These are phyloP conservation scores for Veloporphyrellus conicus DNA, from an alignment of 1,284 basidiomycete genomes.

Conservation along the genomic window DNA sequence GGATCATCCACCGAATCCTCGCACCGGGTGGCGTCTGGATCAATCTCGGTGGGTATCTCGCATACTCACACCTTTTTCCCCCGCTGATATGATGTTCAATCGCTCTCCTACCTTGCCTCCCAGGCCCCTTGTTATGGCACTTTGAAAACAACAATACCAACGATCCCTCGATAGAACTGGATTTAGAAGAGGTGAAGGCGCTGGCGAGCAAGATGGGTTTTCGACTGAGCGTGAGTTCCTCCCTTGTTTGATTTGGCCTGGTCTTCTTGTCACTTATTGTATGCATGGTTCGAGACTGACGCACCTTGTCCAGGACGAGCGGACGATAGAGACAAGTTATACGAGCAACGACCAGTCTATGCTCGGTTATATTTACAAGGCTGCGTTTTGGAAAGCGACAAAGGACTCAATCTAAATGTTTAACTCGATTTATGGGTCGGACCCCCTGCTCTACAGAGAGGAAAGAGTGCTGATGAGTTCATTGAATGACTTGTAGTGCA, in stretches of 20 bases:
- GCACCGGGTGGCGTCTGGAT: conserved; percentile 87
- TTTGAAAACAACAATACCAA: conserved; percentile 83
- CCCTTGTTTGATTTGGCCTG: no score
- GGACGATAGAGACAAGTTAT: conserved; percentile 78
- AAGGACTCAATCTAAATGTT: conserved; percentile 36
- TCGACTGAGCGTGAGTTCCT: conserved; percentile 61
- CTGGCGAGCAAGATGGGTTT: conserved; percentile 80
- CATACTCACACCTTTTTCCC: neutral
- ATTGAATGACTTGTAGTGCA: no score
- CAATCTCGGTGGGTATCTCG: conserved; percentile 61
- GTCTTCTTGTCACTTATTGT: neutral
- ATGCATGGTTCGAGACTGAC: conserved; percentile 1
- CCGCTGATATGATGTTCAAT: neutral
- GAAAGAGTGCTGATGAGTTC: no score
- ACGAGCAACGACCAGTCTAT: conserved; percentile 80
- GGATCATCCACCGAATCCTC: conserved; percentile 75
- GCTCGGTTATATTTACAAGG: conserved; percentile 85
- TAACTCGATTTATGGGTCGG: neutral
- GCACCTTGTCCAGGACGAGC: conserved; percentile 46
- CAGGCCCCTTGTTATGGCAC: conserved; percentile 93
- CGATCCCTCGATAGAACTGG: conserved; percentile 84
- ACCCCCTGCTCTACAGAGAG: no score
- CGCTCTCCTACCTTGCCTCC: neutral
- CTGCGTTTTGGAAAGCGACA: conserved; percentile 82
- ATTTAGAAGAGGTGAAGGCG: conserved; percentile 81